Base-by-base conservation (phyloP, 148 eudicot genomes). In the Dysphania ambrosioides region DNA sequence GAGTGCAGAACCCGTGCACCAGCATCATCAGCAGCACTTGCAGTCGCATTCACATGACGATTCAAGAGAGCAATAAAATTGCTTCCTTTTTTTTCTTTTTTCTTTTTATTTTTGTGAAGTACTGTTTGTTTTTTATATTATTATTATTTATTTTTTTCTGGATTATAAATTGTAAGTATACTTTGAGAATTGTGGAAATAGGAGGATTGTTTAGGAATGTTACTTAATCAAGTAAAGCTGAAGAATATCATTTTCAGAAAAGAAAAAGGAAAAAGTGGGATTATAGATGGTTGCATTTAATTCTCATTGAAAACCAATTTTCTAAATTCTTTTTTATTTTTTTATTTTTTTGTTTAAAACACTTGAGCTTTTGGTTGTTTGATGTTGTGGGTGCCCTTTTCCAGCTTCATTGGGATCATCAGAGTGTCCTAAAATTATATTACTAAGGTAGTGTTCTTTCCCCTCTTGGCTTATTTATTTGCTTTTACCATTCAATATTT, bases 61-160 rank as follows among this genome's bases (percentile, higher is more conserved):
- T 81, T 90, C 93, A 77, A 86, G 90, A 84, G 93, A 84, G 29
- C 79, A 80, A 72, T 83, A n/a, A 55, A 83, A 29, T 32, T n/a
- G n/a, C n/a, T n/a, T n/a, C n/a, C n/a, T n/a, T n/a, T n/a, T n/a
- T n/a, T n/a, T n/a, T 42, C 40, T 1, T 21, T 12, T 34, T 68
- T n/a, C n/a, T 67, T 67, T 38, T n/a, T 55, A 27, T 65, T n/a
- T 63, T 12, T 67, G 23, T 55, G 11, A 26, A 75, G 16, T 59
- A 68, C 31, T 56, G 19, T 31, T 56, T 75, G 64, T 66, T 70
- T 32, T n/a, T n/a, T n/a, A n/a, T 21, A 24, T 42, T 18, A n/a
- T 69, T 47, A 32, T 70, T 70, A 60, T 26, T n/a, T 60, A 69
- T 70, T 53, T 53, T n/a, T n/a, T n/a, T n/a, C n/a, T 77, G 64